Percentiles rank a stretch among this genome's conserved stretches.
These are phyloP conservation scores for Caryopteris hybrid DNA, from an alignment of 305 asterid genomes.

Conservation along the genomic window DNA sequence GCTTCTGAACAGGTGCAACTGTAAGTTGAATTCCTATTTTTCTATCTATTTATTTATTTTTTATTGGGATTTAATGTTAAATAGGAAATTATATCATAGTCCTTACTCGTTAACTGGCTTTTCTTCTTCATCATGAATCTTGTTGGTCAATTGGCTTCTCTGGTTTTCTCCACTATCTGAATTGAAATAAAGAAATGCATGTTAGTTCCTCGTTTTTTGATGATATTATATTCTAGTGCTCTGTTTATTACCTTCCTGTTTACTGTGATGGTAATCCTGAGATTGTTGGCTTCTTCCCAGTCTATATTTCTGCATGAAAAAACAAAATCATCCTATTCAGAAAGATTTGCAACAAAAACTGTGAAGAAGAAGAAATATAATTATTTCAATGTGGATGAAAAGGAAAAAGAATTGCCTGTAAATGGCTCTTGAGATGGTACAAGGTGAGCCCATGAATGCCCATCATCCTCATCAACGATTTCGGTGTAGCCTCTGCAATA, in stretches of 20 bases:
- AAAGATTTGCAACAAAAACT: no score
- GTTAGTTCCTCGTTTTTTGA: not conserved
- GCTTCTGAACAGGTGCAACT: slow-evolving; percentile 31
- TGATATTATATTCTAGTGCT: not conserved
- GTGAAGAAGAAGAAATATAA: not conserved
- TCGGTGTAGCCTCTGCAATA: slow-evolving; percentile 92
- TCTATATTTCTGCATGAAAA: slow-evolving; percentile 67
- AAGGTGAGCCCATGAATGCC: slow-evolving; percentile 81
- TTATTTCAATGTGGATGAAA: not conserved
- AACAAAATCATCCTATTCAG: not conserved
- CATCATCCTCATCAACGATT: slow-evolving; percentile 90
- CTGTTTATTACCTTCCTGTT: slow-evolving; percentile 45
- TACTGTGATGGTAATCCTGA: slow-evolving; percentile 35
- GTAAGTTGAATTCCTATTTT: not conserved
- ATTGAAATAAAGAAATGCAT: not conserved
- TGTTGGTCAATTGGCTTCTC: slow-evolving; percentile 28
- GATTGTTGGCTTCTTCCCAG: slow-evolving; percentile 70
- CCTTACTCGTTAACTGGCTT: slow-evolving; percentile 66
- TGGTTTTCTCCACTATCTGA: slow-evolving; percentile 44
- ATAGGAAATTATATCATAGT: not conserved
- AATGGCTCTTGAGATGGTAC: slow-evolving; percentile 96
- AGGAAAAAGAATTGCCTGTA: slow-evolving; percentile 46
- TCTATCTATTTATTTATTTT: not conserved
- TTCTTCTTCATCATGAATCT: slow-evolving; percentile 39
- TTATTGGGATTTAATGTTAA: not conserved